These are phyloP conservation scores for Saussurea involucrata DNA, from an alignment of 129 eudicot genomes.

Conservation along the genomic window DNA sequence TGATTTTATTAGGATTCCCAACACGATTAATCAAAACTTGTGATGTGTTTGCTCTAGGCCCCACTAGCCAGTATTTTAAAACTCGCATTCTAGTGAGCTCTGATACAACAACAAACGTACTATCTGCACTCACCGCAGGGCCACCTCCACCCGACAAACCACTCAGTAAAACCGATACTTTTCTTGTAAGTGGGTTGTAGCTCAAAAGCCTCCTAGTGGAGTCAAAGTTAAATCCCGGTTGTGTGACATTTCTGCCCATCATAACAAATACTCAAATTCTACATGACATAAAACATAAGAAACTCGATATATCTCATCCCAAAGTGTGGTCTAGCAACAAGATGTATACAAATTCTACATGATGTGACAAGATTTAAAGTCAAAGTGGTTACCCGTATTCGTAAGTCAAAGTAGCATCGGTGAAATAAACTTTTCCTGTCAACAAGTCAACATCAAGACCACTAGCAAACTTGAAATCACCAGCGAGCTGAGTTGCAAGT, in stretches of 20 bases:
- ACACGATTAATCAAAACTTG: neutral
- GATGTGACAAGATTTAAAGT: too few relatives aligned
- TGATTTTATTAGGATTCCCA: neutral
- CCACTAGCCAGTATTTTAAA: neutral
- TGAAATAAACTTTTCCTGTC: slow-evolving; percentile 20
- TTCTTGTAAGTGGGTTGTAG: neutral
- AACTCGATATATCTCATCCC: too few relatives aligned
- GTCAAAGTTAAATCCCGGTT: neutral
- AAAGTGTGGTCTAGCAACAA: too few relatives aligned
- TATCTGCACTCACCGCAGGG: neutral
- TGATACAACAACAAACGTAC: neutral
- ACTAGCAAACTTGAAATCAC: slow-evolving; percentile 4
- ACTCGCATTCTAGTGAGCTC: too few relatives aligned
- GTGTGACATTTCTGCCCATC: neutral
- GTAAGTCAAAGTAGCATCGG: slow-evolving; percentile 16
- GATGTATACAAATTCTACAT: too few relatives aligned
- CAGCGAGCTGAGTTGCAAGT: slow-evolving; percentile 24
- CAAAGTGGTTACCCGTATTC: neutral
- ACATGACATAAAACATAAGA: too few relatives aligned
- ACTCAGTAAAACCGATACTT: neutral
- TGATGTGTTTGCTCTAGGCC: neutral
- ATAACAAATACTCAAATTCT: too few relatives aligned
- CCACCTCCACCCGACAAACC: neutral
- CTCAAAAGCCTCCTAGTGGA: neutral
- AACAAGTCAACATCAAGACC: slow-evolving; percentile 25